phyloP scores from a whole-genome alignment of 2,329 filamentous ascomycete species.

The Colletotrichum noveboracense region DNA sequence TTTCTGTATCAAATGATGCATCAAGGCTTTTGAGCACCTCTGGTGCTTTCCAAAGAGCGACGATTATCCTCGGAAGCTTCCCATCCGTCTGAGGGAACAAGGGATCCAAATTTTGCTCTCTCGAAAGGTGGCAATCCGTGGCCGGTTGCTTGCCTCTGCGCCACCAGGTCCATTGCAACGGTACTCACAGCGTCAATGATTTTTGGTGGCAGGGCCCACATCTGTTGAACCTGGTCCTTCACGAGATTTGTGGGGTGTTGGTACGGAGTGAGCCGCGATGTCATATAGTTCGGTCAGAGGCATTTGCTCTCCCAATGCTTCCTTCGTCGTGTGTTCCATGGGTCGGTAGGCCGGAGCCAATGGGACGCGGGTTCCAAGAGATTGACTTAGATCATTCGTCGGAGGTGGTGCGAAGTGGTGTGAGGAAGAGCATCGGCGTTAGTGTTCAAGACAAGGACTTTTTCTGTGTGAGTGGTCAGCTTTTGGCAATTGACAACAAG shows the following conservation, averaged over 20 bases:
- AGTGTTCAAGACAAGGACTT: not conserved
- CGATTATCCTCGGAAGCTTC: not conserved
- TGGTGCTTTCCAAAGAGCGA: not conserved
- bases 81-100: not conserved
- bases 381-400: no score
- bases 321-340: not conserved
- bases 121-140: not conserved
- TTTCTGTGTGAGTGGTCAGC: not conserved
- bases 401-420: no score
- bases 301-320: not conserved
- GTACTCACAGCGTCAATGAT: not conserved
- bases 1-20: not conserved
- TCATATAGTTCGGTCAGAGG: no score
- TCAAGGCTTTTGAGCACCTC: not conserved
- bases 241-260: not conserved
- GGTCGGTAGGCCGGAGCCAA: not conserved
- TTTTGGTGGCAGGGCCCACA: not conserved
- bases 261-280: not conserved
- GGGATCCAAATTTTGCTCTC: not conserved
- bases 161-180: not conserved
- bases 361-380: not conserved
- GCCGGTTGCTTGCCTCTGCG: not conserved
- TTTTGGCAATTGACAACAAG: not conserved
- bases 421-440: not conserved
- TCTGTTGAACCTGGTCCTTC: not conserved